These are phyloP conservation scores for Rhodotorula taiwanensis DNA, from an alignment of 768 basidiomycete genomes.

Conservation along the genomic window DNA sequence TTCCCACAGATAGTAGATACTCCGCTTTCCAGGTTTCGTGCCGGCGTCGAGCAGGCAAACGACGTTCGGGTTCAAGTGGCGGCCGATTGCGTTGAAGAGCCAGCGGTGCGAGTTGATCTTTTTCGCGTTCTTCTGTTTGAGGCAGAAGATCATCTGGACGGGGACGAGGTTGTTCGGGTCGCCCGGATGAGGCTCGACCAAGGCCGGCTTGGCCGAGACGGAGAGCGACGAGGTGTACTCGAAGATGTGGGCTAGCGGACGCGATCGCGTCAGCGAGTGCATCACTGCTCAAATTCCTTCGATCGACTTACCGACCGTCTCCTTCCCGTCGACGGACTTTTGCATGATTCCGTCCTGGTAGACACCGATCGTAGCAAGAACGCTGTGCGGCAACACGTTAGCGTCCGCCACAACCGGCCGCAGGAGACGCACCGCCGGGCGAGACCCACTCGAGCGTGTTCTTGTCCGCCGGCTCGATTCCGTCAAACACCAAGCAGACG, in stretches of 20 bases:
- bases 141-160: slow-evolving; percentile 51
- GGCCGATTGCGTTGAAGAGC: slow-evolving; percentile 85
- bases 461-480: slow-evolving; percentile 91
- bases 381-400: slow-evolving; percentile 4
- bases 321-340: slow-evolving; percentile 43
- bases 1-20: slow-evolving; percentile 95
- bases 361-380: slow-evolving; percentile 49
- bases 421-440: neutral
- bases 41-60: slow-evolving; percentile 92
- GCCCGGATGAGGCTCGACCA: slow-evolving; percentile 80
- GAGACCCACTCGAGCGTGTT: slow-evolving; percentile 39
- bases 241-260: slow-evolving; percentile 84
- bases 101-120: slow-evolving; percentile 95
- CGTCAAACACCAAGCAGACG: slow-evolving; percentile 63
- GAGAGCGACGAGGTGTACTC: slow-evolving; percentile 98
- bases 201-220: slow-evolving; percentile 79
- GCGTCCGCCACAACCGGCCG: too few relatives aligned
- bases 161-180: slow-evolving; percentile 81
- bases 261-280: neutral
- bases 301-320: slow-evolving; percentile 52
- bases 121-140: slow-evolving; percentile 66
- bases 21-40: slow-evolving; percentile 92
- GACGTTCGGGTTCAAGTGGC: slow-evolving; percentile 63
- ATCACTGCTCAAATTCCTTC: neutral
- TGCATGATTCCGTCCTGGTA: slow-evolving; percentile 43